Percentiles rank a stretch among this genome's conserved stretches.
phyloP scores from a whole-genome alignment of 108 stramenopile genomes.

The Cylindrotheca fusiformis region DNA sequence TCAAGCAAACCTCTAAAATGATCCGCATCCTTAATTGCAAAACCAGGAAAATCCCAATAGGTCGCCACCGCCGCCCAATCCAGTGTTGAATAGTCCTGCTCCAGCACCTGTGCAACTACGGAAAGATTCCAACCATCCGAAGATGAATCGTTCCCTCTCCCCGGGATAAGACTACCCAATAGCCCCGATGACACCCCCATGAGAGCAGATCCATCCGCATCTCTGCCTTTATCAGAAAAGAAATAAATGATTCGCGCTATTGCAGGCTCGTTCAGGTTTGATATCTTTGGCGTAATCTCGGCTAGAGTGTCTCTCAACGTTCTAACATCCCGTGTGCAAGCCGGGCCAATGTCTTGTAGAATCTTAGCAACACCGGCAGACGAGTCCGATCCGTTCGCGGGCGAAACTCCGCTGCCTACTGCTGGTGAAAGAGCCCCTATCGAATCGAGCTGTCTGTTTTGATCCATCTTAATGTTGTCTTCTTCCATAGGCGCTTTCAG shows the following conservation, averaged over 20 bases:
- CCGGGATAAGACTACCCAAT: constrained; percentile 50
- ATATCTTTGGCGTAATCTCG: constrained; percentile 30
- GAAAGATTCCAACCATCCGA: constrained; percentile 81
- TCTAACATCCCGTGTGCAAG: constrained; percentile 63
- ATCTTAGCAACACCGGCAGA: constrained; percentile 61
- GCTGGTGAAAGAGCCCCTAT: constrained; percentile 29
- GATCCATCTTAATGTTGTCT: constrained; percentile 14
- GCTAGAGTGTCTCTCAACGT: constrained; percentile 81
- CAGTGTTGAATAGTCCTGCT: constrained; percentile 70
- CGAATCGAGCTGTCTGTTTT: constrained; percentile 8
- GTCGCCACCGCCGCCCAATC: constrained; percentile 83
- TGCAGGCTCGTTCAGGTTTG: constrained; percentile 62
- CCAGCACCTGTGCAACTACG: constrained; percentile 78
- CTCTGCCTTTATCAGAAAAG: constrained; percentile 57
- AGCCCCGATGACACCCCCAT: constrained; percentile 58
- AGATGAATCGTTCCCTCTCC: constrained; percentile 24
- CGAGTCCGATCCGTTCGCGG: constrained; percentile 34
- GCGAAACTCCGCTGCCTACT: constrained; percentile 34
- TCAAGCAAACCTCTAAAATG: constrained; percentile 74
- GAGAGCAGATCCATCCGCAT: constrained; percentile 34
- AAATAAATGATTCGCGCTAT: constrained; percentile 84
- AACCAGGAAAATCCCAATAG: constrained; percentile 83
- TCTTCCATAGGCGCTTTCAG: constrained; percentile 13
- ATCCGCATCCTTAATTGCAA: constrained; percentile 65
- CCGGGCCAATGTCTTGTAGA: constrained; percentile 83